Evolutionary conservation across 2,329 filamentous ascomycete species (phyloP).

Genomic region (Arthroderma sp.): DNA sequence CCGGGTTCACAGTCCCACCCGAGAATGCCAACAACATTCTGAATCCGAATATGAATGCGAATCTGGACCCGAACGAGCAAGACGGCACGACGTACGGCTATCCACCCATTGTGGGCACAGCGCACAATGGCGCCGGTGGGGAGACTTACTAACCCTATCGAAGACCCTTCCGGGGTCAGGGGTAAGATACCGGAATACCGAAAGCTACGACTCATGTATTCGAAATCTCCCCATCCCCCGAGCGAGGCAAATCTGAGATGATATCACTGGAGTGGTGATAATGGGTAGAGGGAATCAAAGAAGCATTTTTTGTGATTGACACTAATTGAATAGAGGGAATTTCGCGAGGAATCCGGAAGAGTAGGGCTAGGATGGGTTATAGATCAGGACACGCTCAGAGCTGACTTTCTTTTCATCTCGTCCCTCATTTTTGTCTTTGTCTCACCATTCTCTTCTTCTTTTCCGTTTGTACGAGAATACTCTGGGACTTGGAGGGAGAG

Average conservation of each 20-base stretch:
- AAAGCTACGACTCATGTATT: constrained; percentile 9
- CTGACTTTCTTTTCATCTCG: too few species aligned
- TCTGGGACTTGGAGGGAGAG: too few species aligned
- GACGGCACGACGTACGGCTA: constrained; percentile 33
- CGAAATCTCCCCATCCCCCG: constrained; percentile 11
- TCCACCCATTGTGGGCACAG: constrained; percentile 32
- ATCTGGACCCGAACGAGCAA: constrained; percentile 33
- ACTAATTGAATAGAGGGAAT: too few species aligned
- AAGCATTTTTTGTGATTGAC: too few species aligned
- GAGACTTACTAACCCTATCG: constrained; percentile 28
- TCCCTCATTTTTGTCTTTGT: too few species aligned
- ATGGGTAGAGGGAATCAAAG: too few species aligned
- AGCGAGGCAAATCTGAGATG: constrained; percentile 4
- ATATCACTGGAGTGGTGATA: background rate
- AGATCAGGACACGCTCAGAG: too few species aligned
- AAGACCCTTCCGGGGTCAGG: constrained; percentile 12
- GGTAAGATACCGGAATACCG: constrained; percentile 5
- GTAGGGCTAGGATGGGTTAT: too few species aligned
- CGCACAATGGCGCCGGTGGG: constrained; percentile 35
- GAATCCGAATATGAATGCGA: constrained; percentile 26
- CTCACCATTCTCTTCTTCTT: too few species aligned
- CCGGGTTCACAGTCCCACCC: constrained; percentile 25
- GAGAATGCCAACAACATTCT: constrained; percentile 34
- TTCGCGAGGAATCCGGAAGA: too few species aligned
- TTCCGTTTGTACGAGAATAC: too few species aligned